A percentile compares a stretch with the other conserved stretches of the same genome.
These are phyloP conservation scores for Pyricularia pennisetigena DNA, from an alignment of 2,329 filamentous ascomycete genomes.

Conservation along the genomic window DNA sequence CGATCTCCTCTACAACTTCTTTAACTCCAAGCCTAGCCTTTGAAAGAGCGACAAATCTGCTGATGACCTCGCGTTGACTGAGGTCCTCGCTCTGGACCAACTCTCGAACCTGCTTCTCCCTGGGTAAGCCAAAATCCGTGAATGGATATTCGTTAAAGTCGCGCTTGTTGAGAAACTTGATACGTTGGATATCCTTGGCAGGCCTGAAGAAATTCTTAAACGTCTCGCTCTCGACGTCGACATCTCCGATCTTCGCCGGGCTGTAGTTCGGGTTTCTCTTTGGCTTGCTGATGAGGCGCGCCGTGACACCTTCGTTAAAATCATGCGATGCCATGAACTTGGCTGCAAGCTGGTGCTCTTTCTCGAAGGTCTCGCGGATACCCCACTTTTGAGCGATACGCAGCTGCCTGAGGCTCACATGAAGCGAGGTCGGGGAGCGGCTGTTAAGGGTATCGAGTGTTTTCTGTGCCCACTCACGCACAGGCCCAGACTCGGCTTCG, in stretches of 20 bases:
- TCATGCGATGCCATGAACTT: constrained; percentile 88
- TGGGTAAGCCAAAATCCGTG: constrained; percentile 59
- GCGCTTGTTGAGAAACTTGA: constrained; percentile 51
- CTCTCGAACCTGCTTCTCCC: constrained; percentile 49
- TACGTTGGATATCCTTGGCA: constrained; percentile 27
- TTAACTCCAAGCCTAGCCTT: constrained; percentile 59
- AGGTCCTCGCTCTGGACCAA: constrained; percentile 28
- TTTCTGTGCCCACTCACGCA: constrained; percentile 66
- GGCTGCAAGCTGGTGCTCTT: constrained; percentile 74
- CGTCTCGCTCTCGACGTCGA: constrained; percentile 38
- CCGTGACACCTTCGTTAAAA: constrained; percentile 85
- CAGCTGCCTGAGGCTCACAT: constrained; percentile 79
- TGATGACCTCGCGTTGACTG: constrained; percentile 48
- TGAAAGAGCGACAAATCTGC: constrained; percentile 49
- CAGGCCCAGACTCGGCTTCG: constrained; percentile 37
- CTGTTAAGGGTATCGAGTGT: constrained; percentile 66
- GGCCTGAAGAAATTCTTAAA: constrained; percentile 60
- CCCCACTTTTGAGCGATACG: constrained; percentile 65
- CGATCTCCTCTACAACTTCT: constrained; percentile 58
- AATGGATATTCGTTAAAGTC: constrained; percentile 70
- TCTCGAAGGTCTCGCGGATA: constrained; percentile 75
- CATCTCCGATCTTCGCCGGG: constrained; percentile 61
- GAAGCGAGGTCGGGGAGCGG: constrained; percentile 78
- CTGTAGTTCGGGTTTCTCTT: constrained; percentile 59
- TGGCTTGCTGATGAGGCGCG: constrained; percentile 62